These are phyloP conservation scores for Gamsiella multidivaricata DNA, from an alignment of 192 early-diverging fungal genomes.

Conservation along the genomic window DNA sequence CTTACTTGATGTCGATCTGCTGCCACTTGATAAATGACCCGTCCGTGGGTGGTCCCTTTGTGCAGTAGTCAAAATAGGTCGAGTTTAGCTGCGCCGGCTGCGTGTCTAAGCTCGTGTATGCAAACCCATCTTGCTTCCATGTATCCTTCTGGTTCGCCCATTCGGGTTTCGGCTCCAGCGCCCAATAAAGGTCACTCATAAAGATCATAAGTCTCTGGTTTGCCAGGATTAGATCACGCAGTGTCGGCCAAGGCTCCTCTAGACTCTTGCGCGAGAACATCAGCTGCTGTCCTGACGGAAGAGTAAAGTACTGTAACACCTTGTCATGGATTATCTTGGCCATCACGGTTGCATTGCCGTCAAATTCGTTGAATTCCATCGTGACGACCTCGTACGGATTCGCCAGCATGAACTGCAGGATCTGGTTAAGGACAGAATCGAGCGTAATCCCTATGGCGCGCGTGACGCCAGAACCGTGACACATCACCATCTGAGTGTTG, in stretches of 20 bases:
- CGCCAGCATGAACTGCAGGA: slow-evolving; percentile 37
- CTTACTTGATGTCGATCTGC: slow-evolving; percentile 57
- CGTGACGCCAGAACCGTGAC: slow-evolving; percentile 34
- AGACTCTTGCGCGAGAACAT: slow-evolving; percentile 11
- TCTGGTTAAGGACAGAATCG: slow-evolving; percentile 34
- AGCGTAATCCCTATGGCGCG: slow-evolving; percentile 40
- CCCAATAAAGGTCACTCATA: slow-evolving; percentile 28
- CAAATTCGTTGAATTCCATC: slow-evolving; percentile 52
- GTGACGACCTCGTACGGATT: slow-evolving; percentile 56
- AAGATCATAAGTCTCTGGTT: slow-evolving; percentile 53
- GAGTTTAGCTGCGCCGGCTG: slow-evolving; percentile 26
- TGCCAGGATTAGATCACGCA: slow-evolving; percentile 52
- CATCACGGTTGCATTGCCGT: slow-evolving; percentile 20
- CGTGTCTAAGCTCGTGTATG: slow-evolving; percentile 22
- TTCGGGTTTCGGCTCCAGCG: slow-evolving; percentile 19
- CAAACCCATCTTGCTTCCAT: slow-evolving; percentile 45
- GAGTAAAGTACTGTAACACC: slow-evolving; percentile 44
- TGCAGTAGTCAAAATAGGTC: slow-evolving; percentile 41
- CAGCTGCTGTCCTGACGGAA: slow-evolving; percentile 20
- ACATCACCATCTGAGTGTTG: slow-evolving; percentile 37
- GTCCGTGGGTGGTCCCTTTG: slow-evolving; percentile 18
- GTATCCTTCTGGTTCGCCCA: slow-evolving; percentile 45
- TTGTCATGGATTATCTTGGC: slow-evolving; percentile 23
- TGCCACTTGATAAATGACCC: slow-evolving; percentile 45
- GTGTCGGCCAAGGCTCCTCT: slow-evolving; percentile 29